Base-by-base conservation (phyloP, 129 eudicot genomes). In the Heracleum sosnowskyi region DNA sequence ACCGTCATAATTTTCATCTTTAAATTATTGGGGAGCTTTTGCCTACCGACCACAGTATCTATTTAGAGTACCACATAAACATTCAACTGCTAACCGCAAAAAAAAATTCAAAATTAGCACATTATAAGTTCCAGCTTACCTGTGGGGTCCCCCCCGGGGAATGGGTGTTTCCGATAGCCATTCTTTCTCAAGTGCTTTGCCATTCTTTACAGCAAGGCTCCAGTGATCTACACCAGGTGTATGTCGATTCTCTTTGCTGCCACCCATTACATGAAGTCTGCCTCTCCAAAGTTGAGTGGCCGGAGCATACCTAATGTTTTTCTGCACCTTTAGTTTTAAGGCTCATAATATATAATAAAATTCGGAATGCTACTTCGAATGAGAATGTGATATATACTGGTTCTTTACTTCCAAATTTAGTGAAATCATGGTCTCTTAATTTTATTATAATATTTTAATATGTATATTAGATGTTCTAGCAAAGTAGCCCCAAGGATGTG, bases 231-330 rank as follows among this genome's bases (percentile, higher is more conserved):
- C 26, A 63, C 85, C 99, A 3, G 97, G 96, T 7, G 96, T 86
- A 73, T 92, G 83, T 13, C 99, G 86, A 70, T 95, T 85, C 82
- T 88, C 96, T 78, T 89, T 93, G 89, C 99, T 95, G 75, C 99
- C 99, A 69, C 99, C 99, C 99, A 95, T 95, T 72, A 95, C 99
- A 80, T 95, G 99, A n/a, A 95, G 92, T 69, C 99, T 91, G n/a
- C 99, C 99, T 84, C 94, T 92, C 97, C 99, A 92, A 45, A 95
- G 97, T 84, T 88, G 94, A 63, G 99, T 95, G 68, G 99, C 97
- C 2, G 99, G 99, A 24, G 99, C 99, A 81, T 95, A 95, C 84
- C 98, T 93, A 80, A 69, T 69, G 39, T 69, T 69, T 16, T 36
- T 69, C 28, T 33, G 74, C 46, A 69, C 41, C 74, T 69, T 69